These are phyloP conservation scores for Nelumbo lutea DNA, from an alignment of 164 flowering plant genomes.

Conservation along the genomic window DNA sequence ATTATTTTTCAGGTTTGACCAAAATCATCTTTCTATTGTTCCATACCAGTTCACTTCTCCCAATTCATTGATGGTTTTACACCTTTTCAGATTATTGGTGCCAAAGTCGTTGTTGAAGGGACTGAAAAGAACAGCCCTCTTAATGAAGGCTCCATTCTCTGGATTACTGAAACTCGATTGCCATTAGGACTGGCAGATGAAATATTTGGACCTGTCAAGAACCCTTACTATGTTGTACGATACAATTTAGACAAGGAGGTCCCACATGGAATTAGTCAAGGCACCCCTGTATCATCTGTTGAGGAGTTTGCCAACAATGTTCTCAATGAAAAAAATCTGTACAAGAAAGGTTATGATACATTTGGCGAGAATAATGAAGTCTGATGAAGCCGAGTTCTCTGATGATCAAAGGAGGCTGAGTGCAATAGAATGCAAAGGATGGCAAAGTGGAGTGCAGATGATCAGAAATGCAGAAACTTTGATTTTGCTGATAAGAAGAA, in stretches of 20 bases:
- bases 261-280: constrained; percentile 58
- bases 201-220: constrained; percentile 91
- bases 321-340: constrained; percentile 58
- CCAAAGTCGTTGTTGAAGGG: constrained; percentile 88
- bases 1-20: background rate
- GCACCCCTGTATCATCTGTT: constrained; percentile 68
- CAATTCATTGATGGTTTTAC: background rate
- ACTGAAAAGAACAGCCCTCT: constrained; percentile 84
- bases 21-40: too few relatives aligned
- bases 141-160: constrained; percentile 88
- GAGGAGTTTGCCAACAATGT: constrained; percentile 73
- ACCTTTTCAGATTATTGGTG: constrained; percentile 50
- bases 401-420: constrained; percentile 98
- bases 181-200: constrained; percentile 86
- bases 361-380: constrained; percentile 87
- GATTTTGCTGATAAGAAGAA: constrained; percentile 35
- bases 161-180: constrained; percentile 67
- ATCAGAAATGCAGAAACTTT: constrained; percentile 32
- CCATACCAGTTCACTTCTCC: background rate
- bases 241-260: constrained; percentile 77
- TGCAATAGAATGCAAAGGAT: constrained; percentile 49
- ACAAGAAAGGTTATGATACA: constrained; percentile 91
- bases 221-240: constrained; percentile 80
- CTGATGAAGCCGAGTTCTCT: constrained; percentile 76
- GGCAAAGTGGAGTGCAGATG: constrained; percentile 52